Percentiles rank a stretch among this genome's conserved stretches.
These are phyloP conservation scores for Herpotrichia juniperi DNA, from an alignment of 2,329 filamentous ascomycete species.

Conservation along the genomic window DNA sequence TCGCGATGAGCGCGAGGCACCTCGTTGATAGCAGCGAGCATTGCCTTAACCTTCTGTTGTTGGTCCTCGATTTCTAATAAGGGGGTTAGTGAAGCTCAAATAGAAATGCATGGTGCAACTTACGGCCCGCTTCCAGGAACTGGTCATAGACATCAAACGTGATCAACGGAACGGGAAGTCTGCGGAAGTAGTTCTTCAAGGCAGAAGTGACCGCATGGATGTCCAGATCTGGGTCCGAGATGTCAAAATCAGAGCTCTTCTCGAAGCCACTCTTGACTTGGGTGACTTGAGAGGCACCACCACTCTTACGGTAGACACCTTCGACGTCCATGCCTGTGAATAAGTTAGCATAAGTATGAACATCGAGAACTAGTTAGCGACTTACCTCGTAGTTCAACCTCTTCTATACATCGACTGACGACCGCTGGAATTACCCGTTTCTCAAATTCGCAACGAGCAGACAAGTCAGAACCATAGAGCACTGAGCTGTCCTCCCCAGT, in stretches of 20 bases:
- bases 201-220: constrained; percentile 96
- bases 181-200: constrained; percentile 96
- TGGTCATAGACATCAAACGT: constrained; percentile 92
- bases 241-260: constrained; percentile 82
- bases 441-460: constrained; percentile 85
- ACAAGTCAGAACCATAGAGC: constrained; percentile 89
- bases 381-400: constrained; percentile 86
- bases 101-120: constrained; percentile 39
- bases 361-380: not conserved
- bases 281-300: constrained; percentile 89
- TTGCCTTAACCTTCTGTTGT: constrained; percentile 55
- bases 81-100: constrained; percentile 4
- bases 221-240: constrained; percentile 90
- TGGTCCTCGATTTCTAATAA: constrained; percentile 66
- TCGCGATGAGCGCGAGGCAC: constrained; percentile 86
- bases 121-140: constrained; percentile 80
- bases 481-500: constrained; percentile 46
- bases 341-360: constrained; percentile 10
- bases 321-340: constrained; percentile 81
- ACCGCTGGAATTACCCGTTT: constrained; percentile 88
- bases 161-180: constrained; percentile 85
- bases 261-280: constrained; percentile 91
- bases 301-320: constrained; percentile 97
- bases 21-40: constrained; percentile 75
- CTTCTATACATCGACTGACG: constrained; percentile 91